A percentile compares a stretch with the other conserved stretches of the same genome.
These are phyloP conservation scores for Lactarius hatsudake DNA, from an alignment of 768 basidiomycete species.

Conservation along the genomic window DNA sequence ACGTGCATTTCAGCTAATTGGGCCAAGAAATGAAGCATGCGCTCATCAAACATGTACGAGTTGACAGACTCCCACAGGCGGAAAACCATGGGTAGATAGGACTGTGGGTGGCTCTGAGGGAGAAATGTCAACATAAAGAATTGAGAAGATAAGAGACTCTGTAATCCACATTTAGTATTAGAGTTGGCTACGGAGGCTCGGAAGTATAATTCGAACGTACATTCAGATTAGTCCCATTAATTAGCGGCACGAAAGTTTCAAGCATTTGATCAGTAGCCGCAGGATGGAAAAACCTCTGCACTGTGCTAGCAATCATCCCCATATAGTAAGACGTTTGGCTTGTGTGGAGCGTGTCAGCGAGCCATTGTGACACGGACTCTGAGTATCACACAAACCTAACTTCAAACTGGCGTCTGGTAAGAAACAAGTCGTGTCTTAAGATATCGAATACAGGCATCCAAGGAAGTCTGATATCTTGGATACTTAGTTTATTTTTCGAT, in stretches of 20 bases:
- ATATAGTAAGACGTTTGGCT: constrained; percentile 78
- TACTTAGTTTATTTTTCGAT: constrained; percentile 70
- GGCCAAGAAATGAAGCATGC: constrained; percentile 82
- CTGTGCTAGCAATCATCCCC: constrained; percentile 65
- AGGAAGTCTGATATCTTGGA: constrained; percentile 76
- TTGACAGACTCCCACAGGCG: constrained; percentile 87
- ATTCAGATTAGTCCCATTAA: constrained; percentile 73
- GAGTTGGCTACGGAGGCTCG: not conserved
- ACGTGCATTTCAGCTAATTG: constrained; percentile 78
- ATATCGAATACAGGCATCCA: constrained; percentile 79
- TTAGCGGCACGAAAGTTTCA: constrained; percentile 72
- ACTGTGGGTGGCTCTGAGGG: constrained; percentile 80
- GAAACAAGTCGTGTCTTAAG: constrained; percentile 71
- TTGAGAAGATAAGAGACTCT: constrained; percentile 78
- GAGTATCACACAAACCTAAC: constrained; percentile 53
- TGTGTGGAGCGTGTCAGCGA: constrained; percentile 10
- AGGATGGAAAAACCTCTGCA: constrained; percentile 85
- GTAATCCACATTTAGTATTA: constrained; percentile 20
- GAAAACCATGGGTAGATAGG: constrained; percentile 80
- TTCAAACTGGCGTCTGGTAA: constrained; percentile 73
- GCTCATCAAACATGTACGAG: constrained; percentile 86
- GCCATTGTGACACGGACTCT: not conserved
- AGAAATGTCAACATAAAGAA: constrained; percentile 85
- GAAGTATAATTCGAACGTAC: constrained; percentile 42
- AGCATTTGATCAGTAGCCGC: constrained; percentile 86